Conservation (phyloP, 352 stramenopile species). For the Globisporangium heterothallicum region DNA sequence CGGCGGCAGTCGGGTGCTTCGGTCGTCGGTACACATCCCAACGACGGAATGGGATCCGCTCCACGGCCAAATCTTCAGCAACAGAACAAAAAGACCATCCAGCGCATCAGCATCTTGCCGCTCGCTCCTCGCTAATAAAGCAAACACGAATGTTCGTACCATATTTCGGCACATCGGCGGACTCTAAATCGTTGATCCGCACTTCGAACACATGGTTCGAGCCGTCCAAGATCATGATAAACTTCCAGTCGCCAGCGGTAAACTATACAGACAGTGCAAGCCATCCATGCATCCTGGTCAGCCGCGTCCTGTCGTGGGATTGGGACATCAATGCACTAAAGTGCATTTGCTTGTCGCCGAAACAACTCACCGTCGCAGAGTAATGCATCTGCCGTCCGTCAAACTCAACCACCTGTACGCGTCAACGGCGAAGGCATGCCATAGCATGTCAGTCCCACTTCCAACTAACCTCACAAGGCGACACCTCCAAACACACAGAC, state of each 20-base stretch:
- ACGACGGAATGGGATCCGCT: conserved; percentile 71
- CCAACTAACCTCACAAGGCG: background rate
- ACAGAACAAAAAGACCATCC: background rate
- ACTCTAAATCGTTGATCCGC: conserved; percentile 80
- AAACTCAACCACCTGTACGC: conserved; percentile 76
- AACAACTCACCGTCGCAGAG: conserved; percentile 44
- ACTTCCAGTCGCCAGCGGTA: conserved; percentile 69
- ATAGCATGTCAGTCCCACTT: background rate
- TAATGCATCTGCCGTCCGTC: conserved; percentile 81
- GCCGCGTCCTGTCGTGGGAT: background rate
- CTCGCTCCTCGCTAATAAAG: background rate
- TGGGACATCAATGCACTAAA: too few relatives aligned
- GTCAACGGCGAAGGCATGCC: background rate
- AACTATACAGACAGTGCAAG: conserved; percentile 30
- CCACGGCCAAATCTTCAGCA: conserved; percentile 60
- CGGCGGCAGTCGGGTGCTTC: conserved; percentile 39
- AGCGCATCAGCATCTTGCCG: background rate
- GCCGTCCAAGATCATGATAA: conserved; percentile 72
- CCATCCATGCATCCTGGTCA: background rate
- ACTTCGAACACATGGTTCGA: conserved; percentile 76
- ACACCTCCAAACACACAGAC: background rate
- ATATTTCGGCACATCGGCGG: conserved; percentile 77
- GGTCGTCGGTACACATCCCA: conserved; percentile 80
- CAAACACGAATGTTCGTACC: conserved; percentile 22
- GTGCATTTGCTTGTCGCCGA: too few relatives aligned